Conservation (phyloP, 192 early-diverging fungal genomes). For the Entomortierella lignicola region DNA sequence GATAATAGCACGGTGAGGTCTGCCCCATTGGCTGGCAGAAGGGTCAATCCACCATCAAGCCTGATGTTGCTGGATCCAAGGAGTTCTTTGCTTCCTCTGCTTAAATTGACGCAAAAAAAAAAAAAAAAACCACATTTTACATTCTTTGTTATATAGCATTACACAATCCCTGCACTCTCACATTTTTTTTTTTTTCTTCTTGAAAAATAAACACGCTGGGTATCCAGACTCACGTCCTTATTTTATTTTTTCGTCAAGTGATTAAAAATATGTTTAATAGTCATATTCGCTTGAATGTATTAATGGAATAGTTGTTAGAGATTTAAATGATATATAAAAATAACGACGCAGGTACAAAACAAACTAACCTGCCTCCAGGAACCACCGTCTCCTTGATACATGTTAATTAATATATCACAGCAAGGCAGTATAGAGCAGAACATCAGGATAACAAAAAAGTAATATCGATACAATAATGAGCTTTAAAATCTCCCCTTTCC, state of each 20-base stretch:
- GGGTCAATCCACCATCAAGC: slow-evolving; percentile 65
- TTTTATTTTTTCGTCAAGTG: too few species aligned
- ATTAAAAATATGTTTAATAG: neutral
- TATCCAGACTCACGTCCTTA: neutral
- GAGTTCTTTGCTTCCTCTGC: slow-evolving; percentile 56
- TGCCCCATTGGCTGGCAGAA: slow-evolving; percentile 89
- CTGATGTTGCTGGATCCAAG: slow-evolving; percentile 54
- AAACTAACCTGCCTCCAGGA: too few species aligned
- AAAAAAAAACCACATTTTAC: neutral
- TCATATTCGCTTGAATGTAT: too few species aligned
- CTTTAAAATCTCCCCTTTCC: too few species aligned
- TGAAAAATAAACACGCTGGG: neutral
- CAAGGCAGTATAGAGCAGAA: too few species aligned
- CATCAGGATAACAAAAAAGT: too few species aligned
- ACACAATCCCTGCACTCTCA: neutral
- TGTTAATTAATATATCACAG: too few species aligned
- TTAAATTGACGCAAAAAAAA: slow-evolving; percentile 6
- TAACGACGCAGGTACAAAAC: too few species aligned
- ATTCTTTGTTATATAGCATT: slow-evolving; percentile 6
- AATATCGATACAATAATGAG: too few species aligned
- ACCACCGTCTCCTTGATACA: too few species aligned
- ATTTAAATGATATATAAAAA: too few species aligned
- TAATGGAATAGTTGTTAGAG: too few species aligned
- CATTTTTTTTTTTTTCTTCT: neutral
- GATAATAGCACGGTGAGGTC: slow-evolving; percentile 71